Evolutionary conservation across 2,329 filamentous ascomycete genomes (phyloP).

Genomic region (Monilinia polystroma): DNA sequence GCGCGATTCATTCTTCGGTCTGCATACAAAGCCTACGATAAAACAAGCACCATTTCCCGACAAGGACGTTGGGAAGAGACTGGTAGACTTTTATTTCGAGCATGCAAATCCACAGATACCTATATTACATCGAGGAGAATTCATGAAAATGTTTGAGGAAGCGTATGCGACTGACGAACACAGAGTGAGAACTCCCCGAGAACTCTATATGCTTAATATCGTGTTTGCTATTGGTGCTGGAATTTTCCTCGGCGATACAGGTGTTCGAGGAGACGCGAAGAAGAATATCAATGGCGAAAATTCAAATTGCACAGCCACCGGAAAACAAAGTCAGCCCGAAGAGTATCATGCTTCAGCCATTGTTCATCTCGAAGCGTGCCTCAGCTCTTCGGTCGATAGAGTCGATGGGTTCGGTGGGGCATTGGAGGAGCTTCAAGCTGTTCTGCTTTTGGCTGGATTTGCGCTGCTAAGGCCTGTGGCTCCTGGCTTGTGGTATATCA

Average conservation of each 20-base stretch:
- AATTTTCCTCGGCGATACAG: slow-evolving; percentile 74
- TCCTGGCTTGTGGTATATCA: slow-evolving; percentile 95
- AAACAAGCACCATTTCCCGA: slow-evolving; percentile 82
- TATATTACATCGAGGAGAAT: slow-evolving; percentile 83
- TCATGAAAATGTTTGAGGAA: slow-evolving; percentile 81
- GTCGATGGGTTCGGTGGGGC: slow-evolving; percentile 74
- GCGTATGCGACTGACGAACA: slow-evolving; percentile 68
- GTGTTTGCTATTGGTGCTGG: slow-evolving; percentile 95
- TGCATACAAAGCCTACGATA: slow-evolving; percentile 87
- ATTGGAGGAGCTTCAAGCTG: slow-evolving; percentile 89
- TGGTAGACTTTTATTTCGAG: slow-evolving; percentile 88
- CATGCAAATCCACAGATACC: slow-evolving; percentile 96
- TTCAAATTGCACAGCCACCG: slow-evolving; percentile 35
- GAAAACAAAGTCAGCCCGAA: slow-evolving; percentile 72
- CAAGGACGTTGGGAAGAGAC: slow-evolving; percentile 66
- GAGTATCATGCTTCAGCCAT: slow-evolving; percentile 96
- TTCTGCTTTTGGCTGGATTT: slow-evolving; percentile 85
- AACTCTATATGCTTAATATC: slow-evolving; percentile 94
- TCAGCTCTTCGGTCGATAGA: slow-evolving; percentile 58
- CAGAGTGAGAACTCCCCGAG: slow-evolving; percentile 67
- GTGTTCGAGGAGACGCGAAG: slow-evolving; percentile 42
- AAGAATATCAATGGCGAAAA: slow-evolving; percentile 32
- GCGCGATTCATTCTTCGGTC: slow-evolving; percentile 95
- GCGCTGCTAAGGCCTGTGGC: slow-evolving; percentile 87
- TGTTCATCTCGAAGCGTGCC: slow-evolving; percentile 82